Evolutionary conservation across 345 rosid species (phyloP), one percentile per base, ranked within the genome.

Genomic region (Eucalyptus rudis): DNA sequence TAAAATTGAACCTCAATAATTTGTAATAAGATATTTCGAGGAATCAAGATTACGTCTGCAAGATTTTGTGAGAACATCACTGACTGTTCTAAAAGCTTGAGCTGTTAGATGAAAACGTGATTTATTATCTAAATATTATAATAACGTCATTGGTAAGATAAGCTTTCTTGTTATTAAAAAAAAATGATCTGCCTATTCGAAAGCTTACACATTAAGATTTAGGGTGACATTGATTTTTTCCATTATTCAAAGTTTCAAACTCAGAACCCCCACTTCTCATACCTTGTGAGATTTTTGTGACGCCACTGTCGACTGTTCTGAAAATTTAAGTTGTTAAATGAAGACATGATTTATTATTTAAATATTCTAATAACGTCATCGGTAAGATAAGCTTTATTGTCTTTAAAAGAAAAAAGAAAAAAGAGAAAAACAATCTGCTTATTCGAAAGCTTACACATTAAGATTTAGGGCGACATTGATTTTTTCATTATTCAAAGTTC

Each of bases 71-170:
- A 52, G 10, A 52, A 20, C 10, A 52, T 52, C 58, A 20, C 4
- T 3, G 2, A 52, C 2, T 52, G 1, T 52, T 52, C 2, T 20
- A 19, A 52, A 20, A 52, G 2, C 4, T 52, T 52, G 20, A 52
- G 1, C 2, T 52, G 10, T 52, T 52, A 52, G 25, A 7, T 20
- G 10, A 52, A 52, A 0, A 2, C 5, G 2, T 52, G 5, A 52
- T 52, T 52, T 3, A 52, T 52, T 52, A 52, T 52, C 20, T 52
- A 52, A 52, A 52, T 20, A 20, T 52, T 52, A 1, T 52, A 52
- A 52, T 52, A 52, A 52, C 5, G 10, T 52, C 56, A 14, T n/a
- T 10, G 1, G 20, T n/a, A 64, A 64, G 76, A 64, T n/a, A 64
- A 64, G 20, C 20, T 64, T 64, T 64, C 20, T 13, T 64, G 11